Percentiles rank a stretch among this genome's conserved stretches.
Conservation (phyloP, 106 monocot genomes). For the Allium fistulosum region DNA sequence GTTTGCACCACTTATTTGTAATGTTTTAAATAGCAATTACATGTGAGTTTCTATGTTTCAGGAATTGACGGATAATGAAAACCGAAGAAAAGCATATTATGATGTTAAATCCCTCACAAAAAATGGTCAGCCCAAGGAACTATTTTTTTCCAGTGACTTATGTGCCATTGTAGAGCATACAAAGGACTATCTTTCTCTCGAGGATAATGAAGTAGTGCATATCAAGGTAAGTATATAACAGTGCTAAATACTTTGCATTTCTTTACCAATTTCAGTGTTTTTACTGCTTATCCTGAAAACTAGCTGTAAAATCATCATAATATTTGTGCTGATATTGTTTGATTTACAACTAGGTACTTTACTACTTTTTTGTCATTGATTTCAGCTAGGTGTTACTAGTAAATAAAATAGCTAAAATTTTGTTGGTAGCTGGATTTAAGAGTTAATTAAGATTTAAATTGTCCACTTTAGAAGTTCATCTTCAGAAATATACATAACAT, state of each 20-base stretch:
- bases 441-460: no score
- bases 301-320: neutral
- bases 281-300: neutral
- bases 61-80: slow-evolving; percentile 54
- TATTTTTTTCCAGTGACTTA: slow-evolving; percentile 95
- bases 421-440: no score
- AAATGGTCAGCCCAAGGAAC: slow-evolving; percentile 82
- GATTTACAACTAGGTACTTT: no score
- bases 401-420: no score
- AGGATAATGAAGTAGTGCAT: slow-evolving; percentile 95
- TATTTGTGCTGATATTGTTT: no score
- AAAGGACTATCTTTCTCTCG: slow-evolving; percentile 82
- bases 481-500: no score
- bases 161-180: slow-evolving; percentile 98
- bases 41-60: slow-evolving; percentile 17
- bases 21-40: no score
- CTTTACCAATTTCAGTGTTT: neutral
- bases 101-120: slow-evolving; percentile 76
- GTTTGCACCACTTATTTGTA: no score
- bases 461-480: no score
- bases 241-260: no score
- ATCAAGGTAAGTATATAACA: slow-evolving; percentile 50
- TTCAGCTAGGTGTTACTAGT: no score
- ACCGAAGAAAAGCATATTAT: slow-evolving; percentile 40
- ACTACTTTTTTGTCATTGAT: no score